These are phyloP conservation scores for Phyllosticta citrichinensis DNA, from an alignment of 2,329 filamentous ascomycete genomes.

Conservation along the genomic window DNA sequence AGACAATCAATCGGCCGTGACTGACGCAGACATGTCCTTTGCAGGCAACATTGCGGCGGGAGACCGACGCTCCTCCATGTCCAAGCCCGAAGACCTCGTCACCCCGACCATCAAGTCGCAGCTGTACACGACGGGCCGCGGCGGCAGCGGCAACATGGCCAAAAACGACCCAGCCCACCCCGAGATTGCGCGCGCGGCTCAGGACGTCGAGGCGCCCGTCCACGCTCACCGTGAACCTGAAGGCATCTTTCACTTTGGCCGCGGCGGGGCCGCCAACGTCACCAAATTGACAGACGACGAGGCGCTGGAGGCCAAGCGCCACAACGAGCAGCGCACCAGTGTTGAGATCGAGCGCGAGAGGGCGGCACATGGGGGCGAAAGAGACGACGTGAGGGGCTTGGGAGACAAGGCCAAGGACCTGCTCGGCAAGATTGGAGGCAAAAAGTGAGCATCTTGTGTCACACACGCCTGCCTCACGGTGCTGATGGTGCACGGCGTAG, in stretches of 20 bases:
- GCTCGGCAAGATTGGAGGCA: constrained; percentile 30
- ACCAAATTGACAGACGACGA: constrained; percentile 30
- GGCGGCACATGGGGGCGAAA: constrained; percentile 31
- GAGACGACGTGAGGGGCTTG: constrained; percentile 27
- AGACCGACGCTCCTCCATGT: constrained; percentile 20
- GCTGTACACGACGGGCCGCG: constrained; percentile 83
- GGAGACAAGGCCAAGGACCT: constrained; percentile 47
- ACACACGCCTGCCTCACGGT: background rate
- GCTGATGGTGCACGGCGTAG: background rate
- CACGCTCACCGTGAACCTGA: constrained; percentile 39
- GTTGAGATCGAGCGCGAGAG: constrained; percentile 24
- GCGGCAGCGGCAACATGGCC: constrained; percentile 82
- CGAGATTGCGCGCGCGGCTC: constrained; percentile 61
- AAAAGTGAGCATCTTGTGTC: constrained; percentile 24
- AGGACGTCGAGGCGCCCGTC: constrained; percentile 60
- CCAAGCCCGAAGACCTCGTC: constrained; percentile 49
- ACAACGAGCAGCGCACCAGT: constrained; percentile 25
- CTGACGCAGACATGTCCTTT: background rate
- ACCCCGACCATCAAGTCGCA: constrained; percentile 76
- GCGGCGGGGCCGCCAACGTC: constrained; percentile 69
- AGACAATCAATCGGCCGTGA: background rate
- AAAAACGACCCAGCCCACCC: constrained; percentile 58
- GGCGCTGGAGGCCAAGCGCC: constrained; percentile 22
- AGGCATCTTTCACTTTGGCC: constrained; percentile 56
- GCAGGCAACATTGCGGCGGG: constrained; percentile 38